These are phyloP conservation scores for Lepiota venenata DNA, from an alignment of 768 basidiomycete species.

Conservation along the genomic window DNA sequence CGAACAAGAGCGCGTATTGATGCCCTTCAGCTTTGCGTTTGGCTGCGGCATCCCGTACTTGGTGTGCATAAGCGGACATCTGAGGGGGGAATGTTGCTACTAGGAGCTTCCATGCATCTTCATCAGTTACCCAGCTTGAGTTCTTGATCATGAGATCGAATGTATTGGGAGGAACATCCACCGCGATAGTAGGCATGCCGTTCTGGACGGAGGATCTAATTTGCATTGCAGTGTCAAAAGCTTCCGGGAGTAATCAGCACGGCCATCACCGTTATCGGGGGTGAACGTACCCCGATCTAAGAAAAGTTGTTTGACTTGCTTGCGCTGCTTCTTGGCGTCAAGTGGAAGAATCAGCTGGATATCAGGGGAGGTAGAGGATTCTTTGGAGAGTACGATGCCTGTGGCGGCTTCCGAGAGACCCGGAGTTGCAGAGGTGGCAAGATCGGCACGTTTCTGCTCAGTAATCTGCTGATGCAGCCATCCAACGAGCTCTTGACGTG, in stretches of 20 bases:
- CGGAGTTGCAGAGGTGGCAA: constrained; percentile 57
- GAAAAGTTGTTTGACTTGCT: constrained; percentile 66
- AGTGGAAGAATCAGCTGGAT: constrained; percentile 65
- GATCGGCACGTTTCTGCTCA: constrained; percentile 76
- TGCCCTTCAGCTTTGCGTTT: constrained; percentile 65
- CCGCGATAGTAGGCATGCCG: constrained; percentile 65
- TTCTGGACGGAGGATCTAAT: constrained; percentile 57
- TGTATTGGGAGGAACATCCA: constrained; percentile 58
- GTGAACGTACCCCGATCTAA: constrained; percentile 55
- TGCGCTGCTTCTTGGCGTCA: constrained; percentile 73
- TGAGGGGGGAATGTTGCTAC: constrained; percentile 51
- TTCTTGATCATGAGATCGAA: constrained; percentile 63
- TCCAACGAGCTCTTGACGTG: constrained; percentile 66
- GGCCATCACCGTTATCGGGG: neutral
- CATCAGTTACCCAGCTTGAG: constrained; percentile 66
- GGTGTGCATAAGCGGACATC: constrained; percentile 58
- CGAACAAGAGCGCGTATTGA: constrained; percentile 58
- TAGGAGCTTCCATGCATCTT: constrained; percentile 70
- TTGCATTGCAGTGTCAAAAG: constrained; percentile 57
- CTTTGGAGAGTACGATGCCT: constrained; percentile 35
- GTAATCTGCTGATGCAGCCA: constrained; percentile 77
- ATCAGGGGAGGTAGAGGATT: constrained; percentile 34
- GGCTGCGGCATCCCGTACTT: constrained; percentile 62
- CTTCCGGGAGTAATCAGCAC: constrained; percentile 28
- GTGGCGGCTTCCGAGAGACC: no score